Evolutionary conservation across 768 basidiomycete genomes (phyloP).

Genomic region (Nevesoporus exiguus): DNA sequence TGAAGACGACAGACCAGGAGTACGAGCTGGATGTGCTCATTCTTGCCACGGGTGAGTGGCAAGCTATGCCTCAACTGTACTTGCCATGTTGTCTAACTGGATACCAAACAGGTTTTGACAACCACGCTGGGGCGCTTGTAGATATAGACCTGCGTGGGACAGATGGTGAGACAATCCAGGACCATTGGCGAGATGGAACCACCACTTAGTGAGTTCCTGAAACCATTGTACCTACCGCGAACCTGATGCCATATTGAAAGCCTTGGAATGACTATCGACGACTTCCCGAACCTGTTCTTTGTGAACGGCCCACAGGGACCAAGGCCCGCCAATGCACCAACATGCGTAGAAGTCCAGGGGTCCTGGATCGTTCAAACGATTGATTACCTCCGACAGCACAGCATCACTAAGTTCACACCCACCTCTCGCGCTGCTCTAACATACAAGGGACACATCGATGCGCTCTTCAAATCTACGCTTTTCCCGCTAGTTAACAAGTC

Average conservation of each 20-base stretch:
- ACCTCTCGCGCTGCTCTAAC: conserved; percentile 3
- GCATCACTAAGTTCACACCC: too few species aligned
- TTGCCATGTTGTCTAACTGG: background rate
- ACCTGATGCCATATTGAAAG: background rate
- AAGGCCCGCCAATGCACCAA: conserved; percentile 6
- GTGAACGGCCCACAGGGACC: conserved; percentile 14
- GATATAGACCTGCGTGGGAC: conserved; percentile 12
- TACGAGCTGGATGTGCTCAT: conserved; percentile 10
- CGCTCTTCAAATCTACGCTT: conserved; percentile 1
- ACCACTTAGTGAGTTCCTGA: conserved; percentile 12
- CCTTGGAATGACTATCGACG: too few species aligned
- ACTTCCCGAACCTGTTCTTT: conserved; percentile 17
- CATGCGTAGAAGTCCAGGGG: conserved; percentile 8
- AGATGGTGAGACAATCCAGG: too few species aligned
- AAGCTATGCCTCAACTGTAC: too few species aligned
- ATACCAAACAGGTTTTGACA: conserved; percentile 1
- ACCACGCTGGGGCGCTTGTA: too few species aligned
- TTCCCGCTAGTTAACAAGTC: conserved; percentile 1
- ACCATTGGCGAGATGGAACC: conserved; percentile 14
- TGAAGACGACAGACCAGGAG: conserved; percentile 9
- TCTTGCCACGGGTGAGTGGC: conserved; percentile 4
- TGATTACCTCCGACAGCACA: conserved; percentile 1
- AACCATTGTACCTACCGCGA: background rate
- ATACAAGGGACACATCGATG: conserved; percentile 7
- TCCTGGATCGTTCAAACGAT: conserved; percentile 15